Conservation (phyloP, 2,329 filamentous ascomycete species). For the Ceratocystis ficicola region DNA sequence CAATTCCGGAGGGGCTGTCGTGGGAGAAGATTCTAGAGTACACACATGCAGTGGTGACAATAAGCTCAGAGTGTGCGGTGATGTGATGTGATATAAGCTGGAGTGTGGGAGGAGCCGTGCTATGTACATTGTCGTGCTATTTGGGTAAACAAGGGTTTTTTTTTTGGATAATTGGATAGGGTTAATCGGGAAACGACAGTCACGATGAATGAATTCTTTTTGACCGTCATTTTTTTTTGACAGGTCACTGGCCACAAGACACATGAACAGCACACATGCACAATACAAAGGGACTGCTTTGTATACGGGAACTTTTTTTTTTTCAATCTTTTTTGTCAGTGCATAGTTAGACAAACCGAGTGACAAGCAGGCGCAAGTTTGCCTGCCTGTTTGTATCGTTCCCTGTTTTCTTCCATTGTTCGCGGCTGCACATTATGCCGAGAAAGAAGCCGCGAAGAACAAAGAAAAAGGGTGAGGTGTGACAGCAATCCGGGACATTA, state of each 20-base stretch:
- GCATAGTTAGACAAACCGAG: too few relatives aligned
- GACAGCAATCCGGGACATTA: background rate
- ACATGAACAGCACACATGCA: background rate
- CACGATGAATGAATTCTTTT: background rate
- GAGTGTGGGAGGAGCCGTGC: background rate
- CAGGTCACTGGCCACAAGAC: background rate
- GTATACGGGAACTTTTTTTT: background rate
- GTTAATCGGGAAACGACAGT: background rate
- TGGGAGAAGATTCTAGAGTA: slow-evolving; percentile 21
- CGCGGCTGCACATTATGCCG: background rate
- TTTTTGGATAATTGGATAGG: background rate
- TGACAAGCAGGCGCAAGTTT: too few relatives aligned
- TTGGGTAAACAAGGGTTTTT: background rate
- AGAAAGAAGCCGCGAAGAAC: background rate
- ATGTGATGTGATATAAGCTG: slow-evolving; percentile 13
- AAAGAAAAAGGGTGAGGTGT: background rate
- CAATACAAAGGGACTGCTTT: background rate
- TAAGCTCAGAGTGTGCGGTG: slow-evolving; percentile 18
- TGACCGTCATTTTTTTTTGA: too few relatives aligned
- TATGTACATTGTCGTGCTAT: background rate
- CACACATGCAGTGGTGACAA: slow-evolving; percentile 20
- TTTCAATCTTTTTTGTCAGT: too few relatives aligned
- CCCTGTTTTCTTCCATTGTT: too few relatives aligned
- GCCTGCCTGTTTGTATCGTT: too few relatives aligned
- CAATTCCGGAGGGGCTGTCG: slow-evolving; percentile 14